A percentile compares a stretch with the other conserved stretches of the same genome.
Conservation (phyloP, 2,329 filamentous ascomycete genomes). For the Sporothrix variecibatus region DNA sequence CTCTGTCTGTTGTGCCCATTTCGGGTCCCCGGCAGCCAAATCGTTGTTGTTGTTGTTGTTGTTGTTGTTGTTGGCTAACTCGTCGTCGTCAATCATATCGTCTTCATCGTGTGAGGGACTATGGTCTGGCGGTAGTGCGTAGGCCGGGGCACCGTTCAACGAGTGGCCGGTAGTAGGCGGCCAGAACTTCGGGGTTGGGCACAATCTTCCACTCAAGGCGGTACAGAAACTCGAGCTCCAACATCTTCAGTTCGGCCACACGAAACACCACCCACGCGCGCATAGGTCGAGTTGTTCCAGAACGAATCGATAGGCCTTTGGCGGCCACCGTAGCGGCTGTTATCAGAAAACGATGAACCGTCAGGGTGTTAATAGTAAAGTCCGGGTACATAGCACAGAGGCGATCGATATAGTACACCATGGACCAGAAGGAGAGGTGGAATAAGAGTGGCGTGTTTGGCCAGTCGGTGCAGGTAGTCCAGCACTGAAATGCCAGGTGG, state of each 20-base stretch:
- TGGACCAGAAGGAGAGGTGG: constrained; percentile 90
- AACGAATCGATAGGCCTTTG: constrained; percentile 94
- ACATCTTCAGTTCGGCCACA: constrained; percentile 80
- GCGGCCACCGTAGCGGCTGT: constrained; percentile 93
- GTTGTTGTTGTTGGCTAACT: constrained; percentile 36
- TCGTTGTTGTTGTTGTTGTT: constrained; percentile 36
- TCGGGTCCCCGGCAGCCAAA: neutral
- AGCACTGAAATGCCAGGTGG: constrained; percentile 89
- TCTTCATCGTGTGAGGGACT: constrained; percentile 32
- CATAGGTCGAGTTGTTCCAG: constrained; percentile 98
- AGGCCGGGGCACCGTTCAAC: constrained; percentile 66
- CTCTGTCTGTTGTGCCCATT: constrained; percentile 21
- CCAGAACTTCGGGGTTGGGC: constrained; percentile 87
- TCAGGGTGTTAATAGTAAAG: constrained; percentile 94
- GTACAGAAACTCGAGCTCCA: constrained; percentile 92
- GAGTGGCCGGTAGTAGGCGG: constrained; percentile 88
- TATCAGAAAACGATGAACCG: constrained; percentile 95
- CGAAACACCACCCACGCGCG: constrained; percentile 88
- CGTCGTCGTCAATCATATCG: constrained; percentile 38
- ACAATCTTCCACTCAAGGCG: constrained; percentile 96
- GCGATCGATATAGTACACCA: constrained; percentile 98
- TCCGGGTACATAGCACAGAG: constrained; percentile 89
- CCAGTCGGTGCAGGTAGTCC: constrained; percentile 90
- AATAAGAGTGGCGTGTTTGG: constrained; percentile 89
- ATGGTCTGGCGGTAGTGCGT: constrained; percentile 50